Evolutionary conservation across 352 stramenopile genomes (phyloP).

Genomic region (Globisporangium middletonii): DNA sequence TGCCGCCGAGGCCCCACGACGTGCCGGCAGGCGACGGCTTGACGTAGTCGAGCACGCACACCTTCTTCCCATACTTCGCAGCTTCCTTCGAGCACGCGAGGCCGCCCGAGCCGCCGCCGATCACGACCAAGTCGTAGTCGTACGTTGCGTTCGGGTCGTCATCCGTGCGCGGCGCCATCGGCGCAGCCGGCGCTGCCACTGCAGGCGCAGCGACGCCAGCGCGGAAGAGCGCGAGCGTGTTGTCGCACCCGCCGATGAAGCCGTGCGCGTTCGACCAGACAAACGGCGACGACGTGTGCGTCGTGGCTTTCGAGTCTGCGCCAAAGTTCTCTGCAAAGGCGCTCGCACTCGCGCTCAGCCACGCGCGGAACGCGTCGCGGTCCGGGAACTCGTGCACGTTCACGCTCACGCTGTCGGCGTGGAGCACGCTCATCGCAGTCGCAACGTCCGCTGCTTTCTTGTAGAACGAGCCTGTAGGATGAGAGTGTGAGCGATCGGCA

Average conservation of each 20-base stretch:
- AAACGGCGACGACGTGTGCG: conserved; percentile 70
- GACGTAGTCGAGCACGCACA: conserved; percentile 96
- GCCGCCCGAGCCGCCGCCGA: conserved; percentile 80
- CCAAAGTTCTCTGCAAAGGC: conserved; percentile 36
- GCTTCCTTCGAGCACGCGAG: conserved; percentile 95
- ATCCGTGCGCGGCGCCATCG: not conserved
- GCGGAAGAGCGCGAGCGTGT: conserved; percentile 56
- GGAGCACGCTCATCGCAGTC: conserved; percentile 58
- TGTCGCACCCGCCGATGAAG: conserved; percentile 69
- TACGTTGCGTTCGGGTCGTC: conserved; percentile 33
- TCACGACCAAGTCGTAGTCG: conserved; percentile 83
- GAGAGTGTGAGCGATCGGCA: not conserved
- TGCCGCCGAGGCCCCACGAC: conserved; percentile 92
- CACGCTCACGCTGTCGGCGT: conserved; percentile 39
- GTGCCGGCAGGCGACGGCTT: conserved; percentile 86
- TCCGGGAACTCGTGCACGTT: conserved; percentile 46
- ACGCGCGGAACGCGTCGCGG: conserved; percentile 52
- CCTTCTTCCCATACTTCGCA: conserved; percentile 89
- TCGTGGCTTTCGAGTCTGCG: conserved; percentile 28
- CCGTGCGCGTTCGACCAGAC: conserved; percentile 52
- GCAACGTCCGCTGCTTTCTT: conserved; percentile 55
- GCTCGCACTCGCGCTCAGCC: conserved; percentile 30
- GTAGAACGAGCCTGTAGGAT: conserved; percentile 33
- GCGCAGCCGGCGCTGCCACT: conserved; percentile 2
- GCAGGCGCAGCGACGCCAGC: conserved; percentile 22